Conservation (phyloP, 176 grass and related monocot species). For the Oryza rufipogon region DNA sequence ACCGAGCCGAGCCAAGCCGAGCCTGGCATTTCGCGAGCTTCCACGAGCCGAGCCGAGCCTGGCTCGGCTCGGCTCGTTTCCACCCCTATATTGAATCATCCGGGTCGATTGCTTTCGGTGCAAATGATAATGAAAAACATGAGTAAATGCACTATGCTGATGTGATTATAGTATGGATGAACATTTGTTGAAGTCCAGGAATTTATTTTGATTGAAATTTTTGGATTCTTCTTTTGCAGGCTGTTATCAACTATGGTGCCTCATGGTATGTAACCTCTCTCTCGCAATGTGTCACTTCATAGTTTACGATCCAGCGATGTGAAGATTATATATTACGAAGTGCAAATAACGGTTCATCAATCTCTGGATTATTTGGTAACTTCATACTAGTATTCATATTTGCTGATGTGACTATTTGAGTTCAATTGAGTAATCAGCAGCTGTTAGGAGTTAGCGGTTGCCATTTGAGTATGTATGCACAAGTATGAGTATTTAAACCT, state of each 20-base stretch:
- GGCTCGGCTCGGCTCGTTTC: too few relatives aligned
- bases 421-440: background rate
- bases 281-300: conserved; percentile 4
- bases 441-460: background rate
- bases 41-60: too few relatives aligned
- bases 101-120: too few relatives aligned
- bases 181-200: background rate
- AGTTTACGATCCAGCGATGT: background rate
- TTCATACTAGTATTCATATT: background rate
- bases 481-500: background rate
- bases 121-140: background rate
- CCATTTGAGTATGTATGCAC: background rate
- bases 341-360: background rate
- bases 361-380: background rate
- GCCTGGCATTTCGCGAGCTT: too few relatives aligned
- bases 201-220: conserved; percentile 36
- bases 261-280: conserved; percentile 66
- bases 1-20: too few relatives aligned
- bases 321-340: background rate
- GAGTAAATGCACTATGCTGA: background rate
- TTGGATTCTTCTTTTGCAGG: conserved; percentile 55
- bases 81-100: too few relatives aligned
- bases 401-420: background rate
- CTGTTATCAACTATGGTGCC: conserved; percentile 74
- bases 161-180: background rate